Evolutionary conservation across 2,329 filamentous ascomycete species (phyloP).

Genomic region (Aureobasidium leucospermi): DNA sequence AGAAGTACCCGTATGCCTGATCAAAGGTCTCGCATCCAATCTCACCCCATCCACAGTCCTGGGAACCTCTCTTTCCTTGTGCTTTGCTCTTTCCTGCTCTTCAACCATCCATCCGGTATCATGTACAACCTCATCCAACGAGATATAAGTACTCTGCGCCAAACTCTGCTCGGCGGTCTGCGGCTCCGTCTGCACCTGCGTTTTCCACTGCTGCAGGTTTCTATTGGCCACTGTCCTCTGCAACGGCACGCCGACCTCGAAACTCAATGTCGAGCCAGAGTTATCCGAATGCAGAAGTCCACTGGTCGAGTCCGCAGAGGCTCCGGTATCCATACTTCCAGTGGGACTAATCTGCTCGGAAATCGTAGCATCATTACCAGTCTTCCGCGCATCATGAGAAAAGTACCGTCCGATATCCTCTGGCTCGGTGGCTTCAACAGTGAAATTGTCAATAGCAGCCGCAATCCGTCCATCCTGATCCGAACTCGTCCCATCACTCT

Average conservation of each 20-base stretch:
- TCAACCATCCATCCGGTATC: neutral
- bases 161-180: neutral
- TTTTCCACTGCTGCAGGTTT: neutral
- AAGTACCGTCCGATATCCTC: neutral
- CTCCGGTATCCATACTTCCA: neutral
- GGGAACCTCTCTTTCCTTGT: neutral
- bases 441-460: neutral
- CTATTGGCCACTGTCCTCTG: neutral
- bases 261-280: neutral
- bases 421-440: neutral
- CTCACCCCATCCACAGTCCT: neutral
- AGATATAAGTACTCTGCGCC: neutral
- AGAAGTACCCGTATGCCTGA: neutral
- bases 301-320: neutral
- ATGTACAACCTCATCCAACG: neutral
- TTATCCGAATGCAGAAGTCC: neutral
- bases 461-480: neutral
- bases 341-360: neutral
- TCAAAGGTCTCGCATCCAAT: neutral
- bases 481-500: neutral
- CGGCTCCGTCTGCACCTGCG: neutral
- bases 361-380: neutral
- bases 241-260: neutral
- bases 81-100: neutral
- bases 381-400: neutral